Evolutionary conservation across 331 rosid species (phyloP), one percentile per base, ranked within the genome.

Genomic region (Arachis monticola): DNA sequence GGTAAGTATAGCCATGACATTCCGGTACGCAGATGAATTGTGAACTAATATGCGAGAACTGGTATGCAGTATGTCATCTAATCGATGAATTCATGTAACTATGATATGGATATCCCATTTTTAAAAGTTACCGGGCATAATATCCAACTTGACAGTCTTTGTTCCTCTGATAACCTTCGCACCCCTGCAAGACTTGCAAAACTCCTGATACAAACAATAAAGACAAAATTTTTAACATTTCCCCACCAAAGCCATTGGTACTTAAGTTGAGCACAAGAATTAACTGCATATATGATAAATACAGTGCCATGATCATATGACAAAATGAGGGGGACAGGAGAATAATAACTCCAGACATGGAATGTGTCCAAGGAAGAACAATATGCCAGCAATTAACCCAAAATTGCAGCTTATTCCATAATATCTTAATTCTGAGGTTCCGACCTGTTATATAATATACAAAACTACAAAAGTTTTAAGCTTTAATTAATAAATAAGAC

Each of bases 181-280:
- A 58, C 98, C 98, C 67, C 77, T 80, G 80, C 98, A 92, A 13
- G 96, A 81, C 68, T 77, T 80, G 89, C 98, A 92, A 80, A 69
- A 85, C 81, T 10, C 84, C 95, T 92, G 90, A 59, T 47, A 79
- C 63, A 60, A 57, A 40, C 40, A 73, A 72, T 8, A 75, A 64
- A 38, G 11, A 67, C 13, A 2, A 64, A 75, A n/a, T 67, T 27
- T 64, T 4, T 14, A 72, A 66, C 30, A 30, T 67, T 56, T 64
- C 46, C 27, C 9, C 53, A 60, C 14, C 31, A 11, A 8, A 71
- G 69, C 38, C 67, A 55, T 55, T 47, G 3, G 8, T 5, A 72
- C 44, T 57, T 42, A 59, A 65, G 35, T 57, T 31, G n/a, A 60
- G 27, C 60, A 70, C 57, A 46, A 17, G 8, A 11, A 67, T 45